Conservation (phyloP, 2,329 filamentous ascomycete species). For the Leptographium procerum region DNA sequence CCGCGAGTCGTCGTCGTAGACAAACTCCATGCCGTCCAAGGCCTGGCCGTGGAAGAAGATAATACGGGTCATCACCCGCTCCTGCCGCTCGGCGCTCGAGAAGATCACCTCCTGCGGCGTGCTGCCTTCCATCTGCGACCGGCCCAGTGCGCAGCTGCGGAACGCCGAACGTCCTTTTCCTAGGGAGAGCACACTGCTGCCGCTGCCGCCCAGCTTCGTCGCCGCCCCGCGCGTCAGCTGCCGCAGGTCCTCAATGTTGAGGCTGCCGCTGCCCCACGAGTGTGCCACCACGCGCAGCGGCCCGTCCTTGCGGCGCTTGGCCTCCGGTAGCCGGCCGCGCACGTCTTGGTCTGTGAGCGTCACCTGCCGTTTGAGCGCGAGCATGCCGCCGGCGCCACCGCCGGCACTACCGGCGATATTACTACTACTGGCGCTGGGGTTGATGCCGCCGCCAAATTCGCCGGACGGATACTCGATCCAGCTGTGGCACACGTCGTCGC, state of each 20-base stretch:
- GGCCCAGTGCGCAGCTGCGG: constrained; percentile 62
- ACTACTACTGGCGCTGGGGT: not conserved
- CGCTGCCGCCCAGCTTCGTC: constrained; percentile 59
- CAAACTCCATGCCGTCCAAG: constrained; percentile 80
- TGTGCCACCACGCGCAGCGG: constrained; percentile 58
- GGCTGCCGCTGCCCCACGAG: constrained; percentile 61
- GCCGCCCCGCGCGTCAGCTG: constrained; percentile 58
- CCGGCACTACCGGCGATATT: constrained; percentile 18
- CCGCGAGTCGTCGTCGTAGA: constrained; percentile 75
- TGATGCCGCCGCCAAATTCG: constrained; percentile 20
- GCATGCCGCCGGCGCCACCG: constrained; percentile 39
- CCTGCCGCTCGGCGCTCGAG: constrained; percentile 53
- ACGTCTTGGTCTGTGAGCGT: constrained; percentile 65
- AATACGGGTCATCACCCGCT: constrained; percentile 63
- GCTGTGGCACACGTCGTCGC: constrained; percentile 66
- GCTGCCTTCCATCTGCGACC: constrained; percentile 59
- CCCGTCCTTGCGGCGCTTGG: constrained; percentile 51
- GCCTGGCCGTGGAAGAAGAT: constrained; percentile 66
- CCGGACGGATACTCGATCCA: constrained; percentile 72
- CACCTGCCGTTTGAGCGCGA: constrained; percentile 52
- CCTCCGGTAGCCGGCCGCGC: constrained; percentile 57
- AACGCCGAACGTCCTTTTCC: constrained; percentile 62
- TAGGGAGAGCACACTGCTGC: constrained; percentile 16
- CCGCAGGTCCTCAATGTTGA: constrained; percentile 68
- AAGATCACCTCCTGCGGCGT: constrained; percentile 64